phyloP scores from a whole-genome alignment of 1,139 yeast genomes.

The Protomyces pachydermus region DNA sequence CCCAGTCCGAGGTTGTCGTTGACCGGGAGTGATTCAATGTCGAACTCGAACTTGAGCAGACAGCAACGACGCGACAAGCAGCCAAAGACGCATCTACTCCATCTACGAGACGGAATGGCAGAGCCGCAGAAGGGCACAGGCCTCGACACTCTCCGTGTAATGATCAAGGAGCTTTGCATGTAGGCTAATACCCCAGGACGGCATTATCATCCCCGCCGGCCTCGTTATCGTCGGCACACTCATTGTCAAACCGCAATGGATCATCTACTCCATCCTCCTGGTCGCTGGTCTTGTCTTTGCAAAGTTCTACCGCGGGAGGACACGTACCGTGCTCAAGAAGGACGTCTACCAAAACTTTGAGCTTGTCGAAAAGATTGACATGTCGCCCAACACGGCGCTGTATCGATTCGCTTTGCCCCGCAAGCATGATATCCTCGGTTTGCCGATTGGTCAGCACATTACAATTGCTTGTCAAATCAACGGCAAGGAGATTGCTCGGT shows the following conservation, averaged over 20 bases:
- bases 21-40: background rate
- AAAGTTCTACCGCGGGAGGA: conserved; percentile 38
- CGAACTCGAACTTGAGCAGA: background rate
- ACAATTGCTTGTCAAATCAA: conserved; percentile 66
- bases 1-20: no score
- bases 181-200: conserved; percentile 33
- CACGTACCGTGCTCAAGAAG: conserved; percentile 54
- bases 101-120: background rate
- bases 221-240: conserved; percentile 38
- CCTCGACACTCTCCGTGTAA: conserved; percentile 22
- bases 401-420: conserved; percentile 73
- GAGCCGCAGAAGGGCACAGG: conserved; percentile 19
- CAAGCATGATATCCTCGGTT: conserved; percentile 68
- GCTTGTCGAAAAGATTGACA: conserved; percentile 63
- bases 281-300: conserved; percentile 35
- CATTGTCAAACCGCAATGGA: conserved; percentile 36
- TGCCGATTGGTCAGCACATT: conserved; percentile 78
- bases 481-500: conserved; percentile 81
- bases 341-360: conserved; percentile 77
- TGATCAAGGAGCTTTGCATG: background rate
- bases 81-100: background rate
- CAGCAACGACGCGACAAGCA: background rate
- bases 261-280: conserved; percentile 34
- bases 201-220: conserved; percentile 39
- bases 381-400: conserved; percentile 28